Conservation (phyloP, 176 grass and related monocot genomes). For the Eleusine indica region DNA sequence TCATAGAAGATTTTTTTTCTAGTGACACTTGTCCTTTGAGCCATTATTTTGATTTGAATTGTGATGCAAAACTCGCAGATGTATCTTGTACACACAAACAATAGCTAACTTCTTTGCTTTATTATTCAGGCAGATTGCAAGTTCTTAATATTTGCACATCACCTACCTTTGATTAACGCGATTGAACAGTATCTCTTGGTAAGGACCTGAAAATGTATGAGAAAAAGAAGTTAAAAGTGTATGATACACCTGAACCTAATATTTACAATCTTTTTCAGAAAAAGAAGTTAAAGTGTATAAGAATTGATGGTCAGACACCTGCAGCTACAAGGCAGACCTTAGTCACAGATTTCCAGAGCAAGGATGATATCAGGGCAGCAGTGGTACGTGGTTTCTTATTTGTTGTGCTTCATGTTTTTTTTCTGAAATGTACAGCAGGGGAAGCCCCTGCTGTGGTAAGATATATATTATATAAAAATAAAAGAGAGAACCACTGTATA, state of each 20-base stretch:
- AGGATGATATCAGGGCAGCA: constrained; percentile 76
- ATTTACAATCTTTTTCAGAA: constrained; percentile 53
- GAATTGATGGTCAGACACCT: constrained; percentile 84
- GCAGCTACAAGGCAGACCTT: constrained; percentile 70
- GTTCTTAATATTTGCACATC: constrained; percentile 98
- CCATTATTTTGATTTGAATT: constrained; percentile 22
- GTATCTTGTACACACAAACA: neutral
- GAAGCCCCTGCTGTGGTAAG: no score
- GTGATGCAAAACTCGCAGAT: neutral
- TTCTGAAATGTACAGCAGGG: no score
- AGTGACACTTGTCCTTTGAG: neutral
- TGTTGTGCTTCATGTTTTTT: neutral
- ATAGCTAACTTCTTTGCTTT: constrained; percentile 21
- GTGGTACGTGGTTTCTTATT: constrained; percentile 61
- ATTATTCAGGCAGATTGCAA: constrained; percentile 81
- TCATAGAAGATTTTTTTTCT: neutral
- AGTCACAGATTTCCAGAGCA: constrained; percentile 84
- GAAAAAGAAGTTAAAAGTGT: neutral
- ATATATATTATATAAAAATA: no score
- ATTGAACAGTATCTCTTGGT: constrained; percentile 85
- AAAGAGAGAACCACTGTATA: no score
- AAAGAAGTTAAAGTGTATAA: constrained; percentile 93
- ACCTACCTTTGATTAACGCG: constrained; percentile 78
- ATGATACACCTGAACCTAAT: constrained; percentile 12
- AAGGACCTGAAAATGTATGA: constrained; percentile 27